Percentiles rank a stretch among this genome's conserved stretches.
Conservation (phyloP, 495 filamentous ascomycete species). For the Lepraria neglecta region DNA sequence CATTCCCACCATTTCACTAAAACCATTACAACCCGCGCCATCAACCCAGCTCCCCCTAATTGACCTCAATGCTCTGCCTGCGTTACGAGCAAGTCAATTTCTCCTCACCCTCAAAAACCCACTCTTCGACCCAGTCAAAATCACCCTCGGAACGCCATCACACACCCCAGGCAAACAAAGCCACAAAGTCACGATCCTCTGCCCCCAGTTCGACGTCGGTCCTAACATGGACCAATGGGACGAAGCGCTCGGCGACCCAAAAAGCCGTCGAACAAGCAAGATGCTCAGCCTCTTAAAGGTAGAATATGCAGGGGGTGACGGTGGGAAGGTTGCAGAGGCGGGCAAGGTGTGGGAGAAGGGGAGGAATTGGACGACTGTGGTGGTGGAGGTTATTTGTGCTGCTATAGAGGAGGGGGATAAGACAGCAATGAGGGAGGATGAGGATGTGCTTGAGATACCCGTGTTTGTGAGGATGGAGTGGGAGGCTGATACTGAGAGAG, state of each 20-base stretch:
- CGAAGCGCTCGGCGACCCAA: constrained; percentile 60
- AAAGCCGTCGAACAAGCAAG: constrained; percentile 30
- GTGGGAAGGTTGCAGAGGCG: constrained; percentile 65
- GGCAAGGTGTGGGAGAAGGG: constrained; percentile 94
- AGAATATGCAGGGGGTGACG: constrained; percentile 36
- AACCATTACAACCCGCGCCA: constrained; percentile 49
- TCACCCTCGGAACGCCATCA: constrained; percentile 80
- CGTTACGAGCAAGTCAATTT: constrained; percentile 68
- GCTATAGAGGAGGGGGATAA: no score
- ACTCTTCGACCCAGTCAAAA: constrained; percentile 79
- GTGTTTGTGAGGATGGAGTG: constrained; percentile 89
- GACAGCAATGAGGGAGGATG: constrained; percentile 52
- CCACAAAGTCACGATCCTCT: constrained; percentile 82
- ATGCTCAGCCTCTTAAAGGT: constrained; percentile 37
- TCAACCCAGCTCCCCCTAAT: constrained; percentile 27
- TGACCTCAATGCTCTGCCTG: constrained; percentile 50
- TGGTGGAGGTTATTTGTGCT: constrained; percentile 86
- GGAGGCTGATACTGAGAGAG: constrained; percentile 70
- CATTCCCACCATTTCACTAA: constrained; percentile 71
- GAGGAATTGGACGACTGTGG: constrained; percentile 89
- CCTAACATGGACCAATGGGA: constrained; percentile 96
- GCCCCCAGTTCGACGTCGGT: constrained; percentile 90
- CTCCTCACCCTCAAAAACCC: constrained; percentile 88
- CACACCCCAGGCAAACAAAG: constrained; percentile 71
- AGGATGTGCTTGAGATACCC: constrained; percentile 91